Evolutionary conservation across 352 stramenopile genomes (phyloP), one percentile per base, ranked within the genome.

Genomic region (Globisporangium camurandrum): DNA sequence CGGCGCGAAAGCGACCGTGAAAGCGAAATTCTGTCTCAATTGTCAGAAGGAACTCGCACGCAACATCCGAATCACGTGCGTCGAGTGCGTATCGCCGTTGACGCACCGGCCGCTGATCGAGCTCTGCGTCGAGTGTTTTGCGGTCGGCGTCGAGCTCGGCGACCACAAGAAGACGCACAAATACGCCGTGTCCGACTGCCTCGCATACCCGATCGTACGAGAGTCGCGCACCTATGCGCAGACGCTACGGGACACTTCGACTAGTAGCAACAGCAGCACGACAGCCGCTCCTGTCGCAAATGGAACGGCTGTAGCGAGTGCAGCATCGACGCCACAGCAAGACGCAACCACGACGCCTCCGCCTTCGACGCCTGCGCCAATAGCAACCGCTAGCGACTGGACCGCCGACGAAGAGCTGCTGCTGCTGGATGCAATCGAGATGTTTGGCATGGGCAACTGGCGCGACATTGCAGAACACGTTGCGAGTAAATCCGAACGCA

Each of bases 361-460:
- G 28, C 28, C 33, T 0, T 19, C 33, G 42, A 23, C 16, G 54
- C 19, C 43, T 8, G 6, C 26, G 5, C 12, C 10, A 2, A 60
- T 24, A 26, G 54, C 24, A 14, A 65, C 46, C 41, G 46, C 57
- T 20, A 59, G 50, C 51, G 75, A 75, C 37, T 98, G 95, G 95
- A 97, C 88, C 8, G 88, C 84, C 1, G 90, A 98, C 56, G 95
- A 99, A 65, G 96, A 99, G 66, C 61, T 98, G 24, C 57, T 96
- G 40, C 71, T 98, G 36, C 77, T 99, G 14, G 96, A 99, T 61
- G 95, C 71, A 23, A 98, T 98, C 43, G 77, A 96, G 46, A 95
- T 93, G 61, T 97, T 97, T 58, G 95, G 96, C 30, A 82, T 98
- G 54, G 95, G 95, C 44, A 99, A 99, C 67, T 99, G 96, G 96